Percentiles rank a stretch among this genome's conserved stretches.
phyloP scores from a whole-genome alignment of 768 basidiomycete genomes.

The Tubosaeta sp. region DNA sequence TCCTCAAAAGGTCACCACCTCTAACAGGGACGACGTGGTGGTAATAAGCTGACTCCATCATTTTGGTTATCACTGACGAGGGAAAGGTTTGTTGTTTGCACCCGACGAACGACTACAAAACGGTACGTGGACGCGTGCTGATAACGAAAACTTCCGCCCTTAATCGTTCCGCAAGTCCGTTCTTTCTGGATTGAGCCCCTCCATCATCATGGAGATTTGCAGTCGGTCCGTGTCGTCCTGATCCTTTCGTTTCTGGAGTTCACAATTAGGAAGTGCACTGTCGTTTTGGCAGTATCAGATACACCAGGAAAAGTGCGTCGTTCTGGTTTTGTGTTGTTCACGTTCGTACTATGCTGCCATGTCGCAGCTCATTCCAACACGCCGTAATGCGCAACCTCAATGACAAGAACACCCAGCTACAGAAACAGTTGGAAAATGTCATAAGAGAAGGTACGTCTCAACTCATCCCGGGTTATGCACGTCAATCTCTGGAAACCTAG shows the following conservation, averaged over 20 bases:
- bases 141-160: too few relatives aligned
- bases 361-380: slow-evolving; percentile 62
- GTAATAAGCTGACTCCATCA: slow-evolving; percentile 30
- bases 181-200: slow-evolving; percentile 73
- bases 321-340: not conserved
- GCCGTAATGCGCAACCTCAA: slow-evolving; percentile 77
- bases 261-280: slow-evolving; percentile 50
- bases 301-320: slow-evolving; percentile 72
- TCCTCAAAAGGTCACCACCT: not conserved
- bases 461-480: not conserved
- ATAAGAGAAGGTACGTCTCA: slow-evolving; percentile 65
- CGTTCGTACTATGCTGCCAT: slow-evolving; percentile 2
- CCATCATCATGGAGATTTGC: slow-evolving; percentile 76
- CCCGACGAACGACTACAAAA: slow-evolving; percentile 89
- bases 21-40: slow-evolving; percentile 50
- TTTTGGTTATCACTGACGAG: slow-evolving; percentile 1
- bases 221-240: slow-evolving; percentile 47
- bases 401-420: slow-evolving; percentile 76
- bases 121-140: slow-evolving; percentile 48
- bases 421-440: slow-evolving; percentile 83
- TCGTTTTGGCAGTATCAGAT: slow-evolving; percentile 92
- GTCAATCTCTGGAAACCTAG: slow-evolving; percentile 32
- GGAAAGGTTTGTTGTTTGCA: slow-evolving; percentile 73
- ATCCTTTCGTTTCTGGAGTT: not conserved
- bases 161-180: slow-evolving; percentile 55